Conservation (phyloP, 1,139 yeast genomes). For the Kodamaea sp. region DNA sequence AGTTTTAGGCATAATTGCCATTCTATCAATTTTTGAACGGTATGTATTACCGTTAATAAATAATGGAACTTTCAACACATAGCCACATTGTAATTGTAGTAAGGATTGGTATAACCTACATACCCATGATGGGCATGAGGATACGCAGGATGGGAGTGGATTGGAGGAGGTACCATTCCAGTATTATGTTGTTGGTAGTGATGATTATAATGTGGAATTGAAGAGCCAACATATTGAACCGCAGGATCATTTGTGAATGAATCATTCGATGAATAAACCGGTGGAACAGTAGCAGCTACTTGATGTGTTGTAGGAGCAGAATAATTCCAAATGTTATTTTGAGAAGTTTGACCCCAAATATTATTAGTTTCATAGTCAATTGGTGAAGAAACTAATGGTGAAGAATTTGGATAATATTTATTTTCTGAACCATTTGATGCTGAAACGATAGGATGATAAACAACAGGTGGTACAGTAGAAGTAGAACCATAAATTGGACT, state of each 20-base stretch:
- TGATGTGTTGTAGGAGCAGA: neutral
- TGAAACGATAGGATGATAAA: neutral
- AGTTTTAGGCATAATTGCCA: neutral
- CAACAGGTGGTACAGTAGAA: neutral
- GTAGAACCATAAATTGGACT: slow-evolving; percentile 20
- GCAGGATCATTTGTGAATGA: slow-evolving; percentile 12
- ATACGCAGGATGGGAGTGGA: slow-evolving; percentile 3
- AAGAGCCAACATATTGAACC: slow-evolving; percentile 12
- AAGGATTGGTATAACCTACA: slow-evolving; percentile 41
- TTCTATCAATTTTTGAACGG: neutral
- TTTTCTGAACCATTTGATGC: slow-evolving; percentile 3
- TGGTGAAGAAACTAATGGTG: slow-evolving; percentile 14
- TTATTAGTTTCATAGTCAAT: slow-evolving; percentile 9
- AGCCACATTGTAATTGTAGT: slow-evolving; percentile 34
- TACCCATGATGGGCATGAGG: slow-evolving; percentile 16
- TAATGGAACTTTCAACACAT: slow-evolving; percentile 21
- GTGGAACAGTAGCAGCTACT: slow-evolving; percentile 3
- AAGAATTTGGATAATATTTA: slow-evolving; percentile 13
- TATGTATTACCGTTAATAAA: neutral
- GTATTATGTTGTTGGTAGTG: slow-evolving; percentile 6
- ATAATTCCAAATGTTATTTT: neutral
- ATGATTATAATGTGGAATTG: slow-evolving; percentile 4
- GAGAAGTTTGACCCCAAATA: slow-evolving; percentile 12
- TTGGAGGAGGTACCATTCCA: slow-evolving; percentile 8
- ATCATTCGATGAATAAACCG: slow-evolving; percentile 1